These are phyloP conservation scores for Metschnikowia corniflorae DNA, from an alignment of 805 yeast genomes.

Conservation along the genomic window DNA sequence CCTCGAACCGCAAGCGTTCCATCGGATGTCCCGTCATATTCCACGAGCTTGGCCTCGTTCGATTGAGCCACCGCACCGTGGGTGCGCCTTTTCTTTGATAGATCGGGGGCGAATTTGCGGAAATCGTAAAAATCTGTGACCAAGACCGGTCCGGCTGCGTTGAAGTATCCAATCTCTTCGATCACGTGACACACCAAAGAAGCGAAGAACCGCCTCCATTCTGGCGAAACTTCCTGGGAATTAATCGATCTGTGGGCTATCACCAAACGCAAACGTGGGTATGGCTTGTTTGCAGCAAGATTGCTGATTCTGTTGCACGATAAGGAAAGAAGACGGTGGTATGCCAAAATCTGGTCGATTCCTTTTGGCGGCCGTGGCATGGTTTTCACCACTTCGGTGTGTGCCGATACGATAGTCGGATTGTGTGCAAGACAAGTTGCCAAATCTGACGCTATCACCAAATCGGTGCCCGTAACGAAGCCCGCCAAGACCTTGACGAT, in stretches of 20 bases:
- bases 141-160: slow-evolving; percentile 55
- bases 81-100: slow-evolving; percentile 1
- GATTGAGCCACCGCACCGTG: slow-evolving; percentile 58
- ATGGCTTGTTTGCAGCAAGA: slow-evolving; percentile 11
- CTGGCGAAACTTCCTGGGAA: slow-evolving; percentile 19
- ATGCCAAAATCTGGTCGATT: slow-evolving; percentile 22
- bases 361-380: slow-evolving; percentile 15
- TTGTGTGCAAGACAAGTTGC: slow-evolving; percentile 14
- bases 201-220: slow-evolving; percentile 43
- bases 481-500: slow-evolving; percentile 39
- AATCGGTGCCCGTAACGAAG: slow-evolving; percentile 30
- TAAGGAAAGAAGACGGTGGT: slow-evolving; percentile 40
- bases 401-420: slow-evolving; percentile 13
- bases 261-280: slow-evolving; percentile 37
- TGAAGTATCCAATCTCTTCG: slow-evolving; percentile 44
- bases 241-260: slow-evolving; percentile 34
- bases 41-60: slow-evolving; percentile 51
- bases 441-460: slow-evolving; percentile 18
- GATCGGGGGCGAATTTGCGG: slow-evolving; percentile 36
- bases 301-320: slow-evolving; percentile 48
- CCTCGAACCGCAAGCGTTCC: slow-evolving; percentile 62
- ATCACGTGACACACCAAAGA: slow-evolving; percentile 49
- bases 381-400: slow-evolving; percentile 14
- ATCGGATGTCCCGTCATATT: slow-evolving; percentile 27
- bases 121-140: slow-evolving; percentile 61